Percentiles rank a stretch among this genome's conserved stretches.
Conservation (phyloP, 176 grass and related monocot species). For the Juncus inflexus region DNA sequence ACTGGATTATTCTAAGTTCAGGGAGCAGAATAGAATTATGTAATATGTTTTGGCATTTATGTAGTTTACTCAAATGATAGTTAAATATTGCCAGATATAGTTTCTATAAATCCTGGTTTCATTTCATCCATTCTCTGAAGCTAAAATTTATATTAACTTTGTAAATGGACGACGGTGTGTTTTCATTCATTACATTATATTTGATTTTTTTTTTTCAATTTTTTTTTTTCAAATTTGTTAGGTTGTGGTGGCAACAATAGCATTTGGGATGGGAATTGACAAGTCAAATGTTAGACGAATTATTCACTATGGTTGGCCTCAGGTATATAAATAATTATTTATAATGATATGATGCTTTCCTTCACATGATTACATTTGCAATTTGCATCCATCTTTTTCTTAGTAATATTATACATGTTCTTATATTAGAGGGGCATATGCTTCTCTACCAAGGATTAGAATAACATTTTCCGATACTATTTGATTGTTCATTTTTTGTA, state of each 20-base stretch:
- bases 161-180: not conserved
- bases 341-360: slow-evolving; percentile 9
- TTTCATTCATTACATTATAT: not conserved
- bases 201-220: not conserved
- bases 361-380: slow-evolving; percentile 22
- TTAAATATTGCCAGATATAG: too few species aligned
- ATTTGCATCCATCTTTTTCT: slow-evolving; percentile 8
- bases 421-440: slow-evolving; percentile 18
- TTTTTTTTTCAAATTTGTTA: slow-evolving; percentile 27
- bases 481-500: too few species aligned
- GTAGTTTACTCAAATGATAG: too few species aligned
- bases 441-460: not conserved
- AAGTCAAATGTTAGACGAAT: slow-evolving; percentile 94
- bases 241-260: slow-evolving; percentile 97
- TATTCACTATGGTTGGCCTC: slow-evolving; percentile 92
- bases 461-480: too few species aligned
- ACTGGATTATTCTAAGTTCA: too few species aligned
- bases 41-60: too few species aligned
- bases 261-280: slow-evolving; percentile 99
- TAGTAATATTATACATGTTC: slow-evolving; percentile 18
- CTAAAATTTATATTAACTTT: slow-evolving; percentile 8
- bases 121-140: not conserved
- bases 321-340: slow-evolving; percentile 42
- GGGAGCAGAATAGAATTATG: too few species aligned
- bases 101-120: not conserved